Evolutionary conservation across 2,329 filamentous ascomycete species (phyloP).

Genomic region (Keithomyces neogunnii): DNA sequence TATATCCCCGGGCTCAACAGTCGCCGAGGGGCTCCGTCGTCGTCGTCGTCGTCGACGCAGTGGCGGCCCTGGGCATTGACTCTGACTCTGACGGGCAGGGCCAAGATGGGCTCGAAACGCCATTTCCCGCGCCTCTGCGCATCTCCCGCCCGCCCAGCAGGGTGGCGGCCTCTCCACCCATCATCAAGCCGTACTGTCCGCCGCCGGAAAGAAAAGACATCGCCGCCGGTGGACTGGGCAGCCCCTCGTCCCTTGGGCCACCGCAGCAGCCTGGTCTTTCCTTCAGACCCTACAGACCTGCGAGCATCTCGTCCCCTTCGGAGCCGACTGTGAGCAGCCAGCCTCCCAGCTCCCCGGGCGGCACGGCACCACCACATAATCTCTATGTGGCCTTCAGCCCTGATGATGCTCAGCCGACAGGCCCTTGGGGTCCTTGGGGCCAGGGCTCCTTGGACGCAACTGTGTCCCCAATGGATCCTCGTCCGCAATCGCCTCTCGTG

Average conservation of each 20-base stretch:
- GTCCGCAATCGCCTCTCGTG: not conserved
- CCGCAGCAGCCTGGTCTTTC: slow-evolving; percentile 2
- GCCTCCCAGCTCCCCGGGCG: not conserved
- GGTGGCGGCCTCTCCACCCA: slow-evolving; percentile 10
- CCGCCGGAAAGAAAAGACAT: slow-evolving; percentile 8
- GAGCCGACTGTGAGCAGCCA: not conserved
- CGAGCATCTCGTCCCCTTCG: slow-evolving; percentile 6
- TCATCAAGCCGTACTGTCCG: slow-evolving; percentile 21
- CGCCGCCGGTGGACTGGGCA: not conserved
- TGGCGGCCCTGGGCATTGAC: no score
- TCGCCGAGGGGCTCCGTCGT: not conserved
- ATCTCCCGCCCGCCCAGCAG: not conserved
- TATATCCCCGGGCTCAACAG: slow-evolving; percentile 1
- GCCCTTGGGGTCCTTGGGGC: no score
- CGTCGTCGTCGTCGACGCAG: no score
- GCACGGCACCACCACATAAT: slow-evolving; percentile 14
- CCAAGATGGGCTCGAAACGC: no score
- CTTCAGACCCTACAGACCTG: slow-evolving; percentile 22
- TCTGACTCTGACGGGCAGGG: not conserved
- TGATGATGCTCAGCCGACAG: not conserved
- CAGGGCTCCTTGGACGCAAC: no score
- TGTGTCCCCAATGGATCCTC: not conserved
- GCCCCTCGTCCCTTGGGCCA: not conserved
- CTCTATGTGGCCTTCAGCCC: slow-evolving; percentile 9
- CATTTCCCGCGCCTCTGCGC: slow-evolving; percentile 10